A percentile compares a stretch with the other conserved stretches of the same genome.
phyloP scores from a whole-genome alignment of 768 basidiomycete genomes.

The Russula ochroleuca region DNA sequence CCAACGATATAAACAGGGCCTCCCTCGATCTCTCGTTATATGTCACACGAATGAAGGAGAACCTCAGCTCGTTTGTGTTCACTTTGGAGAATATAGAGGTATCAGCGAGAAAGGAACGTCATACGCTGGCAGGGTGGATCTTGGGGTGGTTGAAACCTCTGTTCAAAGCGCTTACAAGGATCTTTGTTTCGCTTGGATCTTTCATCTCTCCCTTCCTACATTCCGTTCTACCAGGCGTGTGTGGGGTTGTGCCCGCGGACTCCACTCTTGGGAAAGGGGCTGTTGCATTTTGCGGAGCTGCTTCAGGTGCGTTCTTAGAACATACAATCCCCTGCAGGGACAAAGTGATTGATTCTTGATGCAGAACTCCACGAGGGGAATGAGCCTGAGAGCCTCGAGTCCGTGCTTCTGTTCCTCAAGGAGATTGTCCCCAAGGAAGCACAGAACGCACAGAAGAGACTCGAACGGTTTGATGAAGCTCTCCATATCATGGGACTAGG shows the following conservation, averaged over 20 bases:
- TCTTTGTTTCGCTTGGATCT: slow-evolving; percentile 1
- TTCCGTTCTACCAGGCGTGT: background rate
- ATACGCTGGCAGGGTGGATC: background rate
- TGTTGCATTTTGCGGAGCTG: background rate
- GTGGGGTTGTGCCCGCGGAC: background rate
- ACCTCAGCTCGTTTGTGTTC: slow-evolving; percentile 13
- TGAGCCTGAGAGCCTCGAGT: slow-evolving; percentile 11
- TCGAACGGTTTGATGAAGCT: slow-evolving; percentile 16
- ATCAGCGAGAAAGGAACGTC: background rate
- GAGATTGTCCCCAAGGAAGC: slow-evolving; percentile 15
- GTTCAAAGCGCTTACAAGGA: slow-evolving; percentile 10
- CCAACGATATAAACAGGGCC: slow-evolving; percentile 12
- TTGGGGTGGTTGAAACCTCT: slow-evolving; percentile 15
- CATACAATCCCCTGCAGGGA: background rate
- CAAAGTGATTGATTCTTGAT: background rate
- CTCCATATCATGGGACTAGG: slow-evolving; percentile 18
- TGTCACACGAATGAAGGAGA: background rate
- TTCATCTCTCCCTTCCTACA: slow-evolving; percentile 11
- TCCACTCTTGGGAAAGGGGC: slow-evolving; percentile 16
- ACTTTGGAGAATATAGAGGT: slow-evolving; percentile 14
- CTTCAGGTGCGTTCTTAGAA: slow-evolving; percentile 6
- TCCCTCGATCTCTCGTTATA: slow-evolving; percentile 3
- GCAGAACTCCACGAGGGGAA: slow-evolving; percentile 6
- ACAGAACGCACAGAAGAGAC: slow-evolving; percentile 8
- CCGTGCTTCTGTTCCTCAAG: slow-evolving; percentile 17